phyloP scores from a whole-genome alignment of 2,329 filamentous ascomycete genomes.

The Pseudogymnoascus sp. region DNA sequence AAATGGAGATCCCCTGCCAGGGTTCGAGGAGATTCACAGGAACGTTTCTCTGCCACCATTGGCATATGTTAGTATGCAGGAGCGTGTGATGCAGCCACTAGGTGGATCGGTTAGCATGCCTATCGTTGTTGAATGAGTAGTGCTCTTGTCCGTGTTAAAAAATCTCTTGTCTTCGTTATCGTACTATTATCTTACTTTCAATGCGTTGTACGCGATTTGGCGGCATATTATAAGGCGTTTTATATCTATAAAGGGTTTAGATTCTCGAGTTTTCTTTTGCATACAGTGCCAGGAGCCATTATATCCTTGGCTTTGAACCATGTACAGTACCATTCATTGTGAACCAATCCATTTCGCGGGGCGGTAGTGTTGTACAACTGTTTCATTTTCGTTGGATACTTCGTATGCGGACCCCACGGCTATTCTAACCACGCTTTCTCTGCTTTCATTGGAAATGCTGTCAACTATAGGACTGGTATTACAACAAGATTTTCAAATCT shows the following conservation, averaged over 20 bases:
- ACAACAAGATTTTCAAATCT: constrained; percentile 1
- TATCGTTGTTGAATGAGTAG: constrained; percentile 1
- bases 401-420: background rate
- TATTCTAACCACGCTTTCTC: background rate
- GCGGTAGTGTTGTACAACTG: background rate
- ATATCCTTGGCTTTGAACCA: background rate
- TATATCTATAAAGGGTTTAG: constrained; percentile 5
- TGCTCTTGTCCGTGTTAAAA: background rate
- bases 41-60: background rate
- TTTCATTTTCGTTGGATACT: background rate
- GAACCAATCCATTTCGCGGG: constrained; percentile 4
- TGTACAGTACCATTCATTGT: background rate
- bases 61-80: constrained; percentile 6
- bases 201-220: background rate
- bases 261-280: background rate
- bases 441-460: background rate
- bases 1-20: background rate
- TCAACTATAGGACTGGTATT: background rate
- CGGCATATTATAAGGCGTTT: constrained; percentile 4
- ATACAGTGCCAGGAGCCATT: background rate
- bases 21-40: background rate
- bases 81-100: constrained; percentile 1
- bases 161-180: background rate
- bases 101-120: constrained; percentile 7
- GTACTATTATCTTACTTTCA: background rate